A percentile compares a stretch with the other conserved stretches of the same genome.
Conservation (phyloP, 2,329 filamentous ascomycete species). For the Apiospora saccharicola region DNA sequence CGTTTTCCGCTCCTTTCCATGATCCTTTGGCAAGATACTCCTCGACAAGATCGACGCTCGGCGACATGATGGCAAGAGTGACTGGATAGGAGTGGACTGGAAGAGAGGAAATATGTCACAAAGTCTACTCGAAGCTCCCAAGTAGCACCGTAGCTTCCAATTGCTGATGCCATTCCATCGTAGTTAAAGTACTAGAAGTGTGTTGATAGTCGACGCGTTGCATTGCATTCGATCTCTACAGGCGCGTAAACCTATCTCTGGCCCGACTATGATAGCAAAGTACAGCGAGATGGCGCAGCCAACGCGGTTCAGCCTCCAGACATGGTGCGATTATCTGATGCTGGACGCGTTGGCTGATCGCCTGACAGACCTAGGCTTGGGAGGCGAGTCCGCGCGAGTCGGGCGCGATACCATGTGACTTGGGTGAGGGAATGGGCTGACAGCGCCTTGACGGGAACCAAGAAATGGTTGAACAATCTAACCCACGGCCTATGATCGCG, state of each 20-base stretch:
- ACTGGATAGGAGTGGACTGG: neutral
- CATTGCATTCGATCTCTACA: neutral
- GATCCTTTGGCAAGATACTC: conserved; percentile 4
- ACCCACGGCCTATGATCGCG: neutral
- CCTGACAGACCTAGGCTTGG: neutral
- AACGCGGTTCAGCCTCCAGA: neutral
- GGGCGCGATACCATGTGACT: conserved; percentile 8
- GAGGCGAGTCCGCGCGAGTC: neutral
- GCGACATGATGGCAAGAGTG: neutral
- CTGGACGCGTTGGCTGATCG: conserved; percentile 13
- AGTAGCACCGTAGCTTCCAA: neutral
- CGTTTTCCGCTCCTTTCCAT: conserved; percentile 5
- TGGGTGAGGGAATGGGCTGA: neutral
- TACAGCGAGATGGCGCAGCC: neutral
- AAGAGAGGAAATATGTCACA: neutral
- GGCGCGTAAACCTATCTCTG: neutral
- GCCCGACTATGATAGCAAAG: neutral
- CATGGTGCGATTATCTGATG: conserved; percentile 5
- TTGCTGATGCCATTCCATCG: neutral
- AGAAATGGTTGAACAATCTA: neutral
- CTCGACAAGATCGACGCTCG: neutral
- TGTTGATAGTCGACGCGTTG: neutral
- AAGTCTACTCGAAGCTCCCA: neutral
- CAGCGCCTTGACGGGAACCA: neutral
- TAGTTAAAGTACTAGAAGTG: neutral